phyloP scores from a whole-genome alignment of 1,139 yeast genomes.

The Eremothecium cymbalariae region DNA sequence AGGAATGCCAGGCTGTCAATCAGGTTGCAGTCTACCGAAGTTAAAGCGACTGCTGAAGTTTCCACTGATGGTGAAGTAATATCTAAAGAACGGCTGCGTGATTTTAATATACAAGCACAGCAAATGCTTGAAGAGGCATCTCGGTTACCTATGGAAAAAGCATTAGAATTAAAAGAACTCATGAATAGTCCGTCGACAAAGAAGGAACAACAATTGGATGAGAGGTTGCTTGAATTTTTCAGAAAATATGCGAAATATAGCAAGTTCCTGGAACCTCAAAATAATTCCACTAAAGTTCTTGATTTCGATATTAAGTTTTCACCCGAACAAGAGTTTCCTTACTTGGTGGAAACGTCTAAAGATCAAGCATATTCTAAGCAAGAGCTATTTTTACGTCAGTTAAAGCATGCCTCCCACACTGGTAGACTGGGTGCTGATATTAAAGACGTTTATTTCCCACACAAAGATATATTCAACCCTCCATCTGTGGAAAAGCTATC shows the following conservation, averaged over 20 bases:
- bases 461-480: conserved; percentile 56
- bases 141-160: conserved; percentile 18
- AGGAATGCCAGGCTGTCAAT: too few relatives aligned
- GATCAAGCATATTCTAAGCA: conserved; percentile 57
- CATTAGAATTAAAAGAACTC: conserved; percentile 10
- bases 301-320: conserved; percentile 2
- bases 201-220: conserved; percentile 29
- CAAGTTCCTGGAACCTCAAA: conserved; percentile 16
- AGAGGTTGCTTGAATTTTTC: conserved; percentile 25
- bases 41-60: too few relatives aligned
- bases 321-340: conserved; percentile 26
- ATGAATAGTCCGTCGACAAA: conserved; percentile 18
- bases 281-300: conserved; percentile 5
- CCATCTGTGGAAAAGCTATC: conserved; percentile 46
- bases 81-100: conserved; percentile 20
- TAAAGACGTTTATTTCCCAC: conserved; percentile 58
- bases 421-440: conserved; percentile 59
- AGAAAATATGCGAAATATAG: conserved; percentile 23
- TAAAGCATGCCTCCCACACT: conserved; percentile 41
- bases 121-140: conserved; percentile 19
- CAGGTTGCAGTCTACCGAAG: too few relatives aligned
- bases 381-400: conserved; percentile 68
- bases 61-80: too few relatives aligned
- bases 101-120: conserved; percentile 23
- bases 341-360: conserved; percentile 30